phyloP scores from a whole-genome alignment of 352 stramenopile species.

The Thalassiosira exigua region DNA sequence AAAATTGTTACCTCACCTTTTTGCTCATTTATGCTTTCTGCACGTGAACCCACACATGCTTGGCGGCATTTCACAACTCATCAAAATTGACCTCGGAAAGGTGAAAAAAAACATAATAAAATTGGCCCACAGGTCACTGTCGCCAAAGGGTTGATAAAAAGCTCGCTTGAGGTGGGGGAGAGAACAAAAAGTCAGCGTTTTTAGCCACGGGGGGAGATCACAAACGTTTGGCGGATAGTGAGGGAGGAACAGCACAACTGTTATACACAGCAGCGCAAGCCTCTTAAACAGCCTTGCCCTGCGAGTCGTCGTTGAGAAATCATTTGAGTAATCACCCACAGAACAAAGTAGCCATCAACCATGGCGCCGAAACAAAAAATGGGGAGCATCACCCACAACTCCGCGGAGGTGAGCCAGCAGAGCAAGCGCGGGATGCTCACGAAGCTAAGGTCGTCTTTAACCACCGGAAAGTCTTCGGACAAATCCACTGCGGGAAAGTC shows the following conservation, averaged over 20 bases:
- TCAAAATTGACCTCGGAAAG: neutral
- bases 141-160: too few relatives aligned
- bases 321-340: neutral
- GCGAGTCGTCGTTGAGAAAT: neutral
- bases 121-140: too few relatives aligned
- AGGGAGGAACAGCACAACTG: too few relatives aligned
- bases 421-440: constrained; percentile 23
- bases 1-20: neutral
- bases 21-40: too few relatives aligned
- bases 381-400: constrained; percentile 38
- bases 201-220: too few relatives aligned
- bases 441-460: constrained; percentile 20
- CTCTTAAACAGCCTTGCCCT: neutral
- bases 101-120: too few relatives aligned
- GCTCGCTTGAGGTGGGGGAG: too few relatives aligned
- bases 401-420: constrained; percentile 22
- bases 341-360: neutral
- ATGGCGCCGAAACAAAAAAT: constrained; percentile 35
- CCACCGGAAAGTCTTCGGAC: neutral
- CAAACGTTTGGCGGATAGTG: too few relatives aligned
- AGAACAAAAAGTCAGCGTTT: too few relatives aligned
- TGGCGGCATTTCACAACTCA: too few relatives aligned
- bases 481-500: neutral
- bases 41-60: too few relatives aligned
- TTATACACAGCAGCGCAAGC: too few relatives aligned